These are phyloP conservation scores for Cyclospora cayetanensis DNA, from an alignment of 169 alveolate species.

Conservation along the genomic window DNA sequence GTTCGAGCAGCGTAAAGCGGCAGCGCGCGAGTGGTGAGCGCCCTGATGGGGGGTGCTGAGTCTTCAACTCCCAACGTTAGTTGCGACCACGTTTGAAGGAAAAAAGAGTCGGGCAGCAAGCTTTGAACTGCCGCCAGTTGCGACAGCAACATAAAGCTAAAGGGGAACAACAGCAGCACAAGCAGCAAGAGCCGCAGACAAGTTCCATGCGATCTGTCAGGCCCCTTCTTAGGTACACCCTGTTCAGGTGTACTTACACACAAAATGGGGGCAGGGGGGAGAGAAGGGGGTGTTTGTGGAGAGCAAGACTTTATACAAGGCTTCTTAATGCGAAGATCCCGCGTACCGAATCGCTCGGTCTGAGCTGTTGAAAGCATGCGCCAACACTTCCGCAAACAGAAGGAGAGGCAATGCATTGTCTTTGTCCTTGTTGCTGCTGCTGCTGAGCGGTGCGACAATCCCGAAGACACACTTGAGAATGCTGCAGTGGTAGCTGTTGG, in stretches of 20 bases:
- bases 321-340: background rate
- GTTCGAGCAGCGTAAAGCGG: conserved; percentile 24
- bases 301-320: too few species aligned
- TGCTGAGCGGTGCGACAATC: conserved; percentile 22
- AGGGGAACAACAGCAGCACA: too few species aligned
- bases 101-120: conserved; percentile 36
- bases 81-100: conserved; percentile 12
- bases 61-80: conserved; percentile 21
- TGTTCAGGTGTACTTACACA: too few species aligned
- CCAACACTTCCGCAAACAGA: conserved; percentile 25
- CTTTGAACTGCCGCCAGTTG: conserved; percentile 52
- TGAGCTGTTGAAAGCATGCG: conserved; percentile 24
- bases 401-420: conserved; percentile 13
- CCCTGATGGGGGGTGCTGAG: conserved; percentile 51
- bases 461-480: conserved; percentile 48
- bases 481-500: conserved; percentile 38
- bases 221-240: background rate
- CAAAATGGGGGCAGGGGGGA: too few species aligned
- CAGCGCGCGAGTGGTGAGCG: conserved; percentile 23
- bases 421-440: background rate
- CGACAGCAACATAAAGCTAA: conserved; percentile 43
- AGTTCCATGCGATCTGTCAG: background rate
- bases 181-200: background rate
- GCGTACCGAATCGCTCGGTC: conserved; percentile 42
- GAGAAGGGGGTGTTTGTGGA: too few species aligned